Conservation (phyloP, 495 filamentous ascomycete species). For the Aspergillus affinis region DNA sequence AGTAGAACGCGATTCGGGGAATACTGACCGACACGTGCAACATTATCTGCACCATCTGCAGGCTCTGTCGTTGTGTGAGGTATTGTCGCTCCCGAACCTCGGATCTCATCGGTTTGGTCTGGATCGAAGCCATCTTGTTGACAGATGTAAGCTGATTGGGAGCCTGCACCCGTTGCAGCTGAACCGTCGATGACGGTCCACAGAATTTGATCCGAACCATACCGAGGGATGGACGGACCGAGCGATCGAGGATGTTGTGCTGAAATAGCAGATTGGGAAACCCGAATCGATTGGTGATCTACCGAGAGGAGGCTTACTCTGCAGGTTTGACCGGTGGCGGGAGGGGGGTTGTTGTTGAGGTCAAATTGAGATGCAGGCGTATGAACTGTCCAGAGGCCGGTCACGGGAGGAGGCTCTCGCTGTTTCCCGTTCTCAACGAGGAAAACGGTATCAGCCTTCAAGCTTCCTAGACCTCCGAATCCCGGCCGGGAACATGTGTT, state of each 20-base stretch:
- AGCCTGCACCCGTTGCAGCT: slow-evolving; percentile 17
- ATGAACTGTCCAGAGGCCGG: background rate
- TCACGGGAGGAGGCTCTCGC: background rate
- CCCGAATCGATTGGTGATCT: background rate
- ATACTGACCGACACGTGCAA: slow-evolving; percentile 40
- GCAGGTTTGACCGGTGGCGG: background rate
- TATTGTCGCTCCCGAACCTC: slow-evolving; percentile 7
- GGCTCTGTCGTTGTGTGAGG: slow-evolving; percentile 42
- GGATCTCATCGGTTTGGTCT: slow-evolving; percentile 17
- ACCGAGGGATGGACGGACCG: background rate
- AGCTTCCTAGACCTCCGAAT: background rate
- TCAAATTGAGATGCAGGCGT: background rate
- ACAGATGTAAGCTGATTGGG: background rate
- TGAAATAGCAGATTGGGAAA: background rate
- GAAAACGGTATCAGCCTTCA: background rate
- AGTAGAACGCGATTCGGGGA: slow-evolving; percentile 1
- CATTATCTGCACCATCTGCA: slow-evolving; percentile 50
- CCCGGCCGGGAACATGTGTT: background rate
- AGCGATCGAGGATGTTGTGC: background rate
- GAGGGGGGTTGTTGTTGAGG: background rate
- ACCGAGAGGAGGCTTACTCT: background rate
- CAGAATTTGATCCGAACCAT: slow-evolving; percentile 32
- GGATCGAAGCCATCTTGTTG: slow-evolving; percentile 1
- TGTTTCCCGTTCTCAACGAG: background rate
- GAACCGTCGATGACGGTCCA: slow-evolving; percentile 17